These are phyloP conservation scores for Mycena rebaudengoi DNA, from an alignment of 768 basidiomycete genomes.

Conservation along the genomic window DNA sequence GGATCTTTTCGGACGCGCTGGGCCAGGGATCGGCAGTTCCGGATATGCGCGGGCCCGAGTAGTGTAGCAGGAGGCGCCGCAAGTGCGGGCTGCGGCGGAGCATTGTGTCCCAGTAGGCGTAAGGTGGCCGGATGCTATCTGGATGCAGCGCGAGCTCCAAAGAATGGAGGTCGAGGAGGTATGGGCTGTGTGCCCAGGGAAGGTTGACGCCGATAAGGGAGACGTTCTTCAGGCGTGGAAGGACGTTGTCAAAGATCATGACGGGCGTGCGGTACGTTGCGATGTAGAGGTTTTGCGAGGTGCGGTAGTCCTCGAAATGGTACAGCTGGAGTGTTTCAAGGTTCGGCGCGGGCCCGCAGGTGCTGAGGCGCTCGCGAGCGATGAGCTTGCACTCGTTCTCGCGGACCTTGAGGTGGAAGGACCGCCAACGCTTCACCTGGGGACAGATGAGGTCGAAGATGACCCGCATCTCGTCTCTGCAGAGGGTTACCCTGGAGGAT, in stretches of 20 bases:
- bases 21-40: slow-evolving; percentile 20
- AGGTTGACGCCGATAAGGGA: slow-evolving; percentile 74
- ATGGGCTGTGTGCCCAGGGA: slow-evolving; percentile 61
- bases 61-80: slow-evolving; percentile 59
- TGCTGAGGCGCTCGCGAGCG: slow-evolving; percentile 58
- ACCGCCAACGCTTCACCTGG: slow-evolving; percentile 61
- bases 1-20: slow-evolving; percentile 41
- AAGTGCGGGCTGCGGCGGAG: slow-evolving; percentile 58
- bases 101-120: slow-evolving; percentile 62
- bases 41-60: slow-evolving; percentile 67
- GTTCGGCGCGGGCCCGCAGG: slow-evolving; percentile 61
- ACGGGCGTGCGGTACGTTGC: slow-evolving; percentile 70
- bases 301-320: slow-evolving; percentile 67
- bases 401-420: slow-evolving; percentile 68
- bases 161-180: slow-evolving; percentile 55
- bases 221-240: slow-evolving; percentile 62
- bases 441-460: slow-evolving; percentile 56
- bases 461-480: slow-evolving; percentile 54
- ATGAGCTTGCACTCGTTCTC: slow-evolving; percentile 65
- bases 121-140: slow-evolving; percentile 65
- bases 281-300: slow-evolving; percentile 57
- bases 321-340: slow-evolving; percentile 70
- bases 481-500: slow-evolving; percentile 50
- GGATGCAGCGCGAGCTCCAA: slow-evolving; percentile 70
- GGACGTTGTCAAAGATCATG: slow-evolving; percentile 59